phyloP scores from a whole-genome alignment of 2,329 filamentous ascomycete genomes.

The Aspergillus fischeri region DNA sequence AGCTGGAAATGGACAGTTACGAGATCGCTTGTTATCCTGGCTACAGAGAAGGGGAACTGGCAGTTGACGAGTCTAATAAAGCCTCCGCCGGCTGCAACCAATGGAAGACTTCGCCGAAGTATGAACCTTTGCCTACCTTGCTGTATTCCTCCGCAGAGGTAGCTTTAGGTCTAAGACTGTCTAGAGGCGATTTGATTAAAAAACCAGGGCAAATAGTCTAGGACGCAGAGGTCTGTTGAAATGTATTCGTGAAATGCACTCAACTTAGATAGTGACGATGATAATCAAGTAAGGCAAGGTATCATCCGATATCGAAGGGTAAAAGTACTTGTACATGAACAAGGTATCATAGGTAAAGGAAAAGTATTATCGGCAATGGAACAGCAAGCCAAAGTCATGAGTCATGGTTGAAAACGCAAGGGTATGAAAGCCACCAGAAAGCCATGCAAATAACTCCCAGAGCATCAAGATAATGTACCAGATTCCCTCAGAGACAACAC shows the following conservation, averaged over 20 bases:
- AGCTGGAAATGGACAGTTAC: no score
- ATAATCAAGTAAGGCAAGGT: not conserved
- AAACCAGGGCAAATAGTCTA: not conserved
- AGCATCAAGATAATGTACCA: not conserved
- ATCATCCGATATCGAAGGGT: not conserved
- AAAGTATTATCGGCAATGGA: not conserved
- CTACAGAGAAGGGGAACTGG: no score
- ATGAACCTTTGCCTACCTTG: not conserved
- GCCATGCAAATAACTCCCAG: not conserved
- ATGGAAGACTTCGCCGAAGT: not conserved
- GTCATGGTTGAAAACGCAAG: not conserved
- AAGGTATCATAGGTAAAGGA: not conserved
- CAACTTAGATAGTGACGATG: not conserved
- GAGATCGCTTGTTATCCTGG: no score
- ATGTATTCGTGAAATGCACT: not conserved
- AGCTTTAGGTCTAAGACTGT: not conserved
- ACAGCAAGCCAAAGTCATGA: not conserved
- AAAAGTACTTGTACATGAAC: not conserved
- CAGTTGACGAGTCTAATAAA: not conserved
- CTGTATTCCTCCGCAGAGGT: not conserved
- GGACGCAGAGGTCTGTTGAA: not conserved
- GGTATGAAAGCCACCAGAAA: not conserved
- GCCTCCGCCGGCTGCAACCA: not conserved
- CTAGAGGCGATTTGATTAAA: not conserved
- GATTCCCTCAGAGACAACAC: not conserved